Evolutionary conservation across 2,329 filamentous ascomycete genomes (phyloP), one percentile per base, ranked within the genome.

Genomic region (Bipolaris cookei): DNA sequence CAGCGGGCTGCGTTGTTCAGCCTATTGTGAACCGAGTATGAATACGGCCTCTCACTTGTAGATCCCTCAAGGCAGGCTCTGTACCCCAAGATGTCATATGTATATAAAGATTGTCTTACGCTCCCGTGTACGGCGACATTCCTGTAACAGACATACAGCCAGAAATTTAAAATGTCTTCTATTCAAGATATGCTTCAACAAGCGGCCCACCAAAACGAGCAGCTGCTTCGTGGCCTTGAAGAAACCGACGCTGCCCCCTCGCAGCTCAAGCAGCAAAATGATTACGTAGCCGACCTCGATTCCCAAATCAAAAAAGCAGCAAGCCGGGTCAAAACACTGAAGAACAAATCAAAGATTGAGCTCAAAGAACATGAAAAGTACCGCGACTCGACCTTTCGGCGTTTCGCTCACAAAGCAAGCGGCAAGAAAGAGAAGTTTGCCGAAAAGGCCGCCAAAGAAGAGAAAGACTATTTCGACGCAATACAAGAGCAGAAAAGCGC

Each of bases 291-390:
- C 8, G 70, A 74, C 21, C 65, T 75, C 7, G 56, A 67, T 18
- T 35, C 45, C 0, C 71, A 75, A 42, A 63, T 71, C 34, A 38
- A 48, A 7, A 56, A 39, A 4, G 70, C 65, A 3, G 56, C 56
- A 7, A 64, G 63, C 16, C 60, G 58, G 11, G 66, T 67, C 6
- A 44, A 60, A 7, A 57, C 58, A 6, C 54, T 71, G 0, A 65
- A 66, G 25, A 49, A 50, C 8, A 66, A 63, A 25, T 71, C 71
- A 2, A 52, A 53, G 1, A 23, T 51, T 1, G 70, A 74, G 39
- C 59, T 71, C 2, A 63, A 69, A 45, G 71, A 74, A 28, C 70
- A 74, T 56, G 71, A 72, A 39, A 74, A 74, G 49, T 75, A 75
- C 53, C 70, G 68, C 14, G 71, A 74, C 51, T 72, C 70, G 0